Conservation (phyloP, 2,329 filamentous ascomycete species). For the Colletotrichum phormii region DNA sequence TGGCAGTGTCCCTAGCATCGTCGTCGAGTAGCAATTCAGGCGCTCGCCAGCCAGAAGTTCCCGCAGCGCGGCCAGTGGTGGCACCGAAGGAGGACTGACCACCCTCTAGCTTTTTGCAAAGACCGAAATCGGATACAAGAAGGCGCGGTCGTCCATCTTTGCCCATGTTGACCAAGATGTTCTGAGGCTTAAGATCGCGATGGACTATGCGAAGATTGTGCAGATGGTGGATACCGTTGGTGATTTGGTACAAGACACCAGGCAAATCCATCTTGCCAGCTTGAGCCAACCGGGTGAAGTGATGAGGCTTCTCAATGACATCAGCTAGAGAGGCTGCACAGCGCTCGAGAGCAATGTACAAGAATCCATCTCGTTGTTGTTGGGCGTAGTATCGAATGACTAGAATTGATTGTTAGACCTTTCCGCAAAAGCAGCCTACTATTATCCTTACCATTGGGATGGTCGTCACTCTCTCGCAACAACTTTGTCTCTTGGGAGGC, state of each 20-base stretch:
- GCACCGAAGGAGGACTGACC: constrained; percentile 95
- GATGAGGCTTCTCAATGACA: constrained; percentile 80
- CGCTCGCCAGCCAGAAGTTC: constrained; percentile 95
- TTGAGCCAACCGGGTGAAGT: constrained; percentile 76
- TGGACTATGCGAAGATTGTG: constrained; percentile 96
- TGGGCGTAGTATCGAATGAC: constrained; percentile 97
- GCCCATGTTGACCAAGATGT: constrained; percentile 86
- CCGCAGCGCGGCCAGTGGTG: constrained; percentile 91
- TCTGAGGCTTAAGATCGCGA: constrained; percentile 96
- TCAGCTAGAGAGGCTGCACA: constrained; percentile 95
- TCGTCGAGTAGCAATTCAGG: constrained; percentile 91
- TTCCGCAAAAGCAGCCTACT: constrained; percentile 41
- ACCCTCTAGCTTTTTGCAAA: constrained; percentile 96
- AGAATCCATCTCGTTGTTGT: constrained; percentile 86
- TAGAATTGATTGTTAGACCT: constrained; percentile 41
- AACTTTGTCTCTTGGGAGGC: constrained; percentile 93
- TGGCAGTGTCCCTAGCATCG: constrained; percentile 64
- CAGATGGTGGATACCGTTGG: constrained; percentile 87
- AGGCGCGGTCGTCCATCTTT: constrained; percentile 81
- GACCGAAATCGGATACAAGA: constrained; percentile 95
- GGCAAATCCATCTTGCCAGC: constrained; percentile 82
- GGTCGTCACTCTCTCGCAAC: constrained; percentile 92
- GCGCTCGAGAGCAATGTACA: constrained; percentile 95
- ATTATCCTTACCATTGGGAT: constrained; percentile 78
- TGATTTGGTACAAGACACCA: constrained; percentile 87